These are phyloP conservation scores for Pleurotus sapidus DNA, from an alignment of 768 basidiomycete genomes.

Conservation along the genomic window DNA sequence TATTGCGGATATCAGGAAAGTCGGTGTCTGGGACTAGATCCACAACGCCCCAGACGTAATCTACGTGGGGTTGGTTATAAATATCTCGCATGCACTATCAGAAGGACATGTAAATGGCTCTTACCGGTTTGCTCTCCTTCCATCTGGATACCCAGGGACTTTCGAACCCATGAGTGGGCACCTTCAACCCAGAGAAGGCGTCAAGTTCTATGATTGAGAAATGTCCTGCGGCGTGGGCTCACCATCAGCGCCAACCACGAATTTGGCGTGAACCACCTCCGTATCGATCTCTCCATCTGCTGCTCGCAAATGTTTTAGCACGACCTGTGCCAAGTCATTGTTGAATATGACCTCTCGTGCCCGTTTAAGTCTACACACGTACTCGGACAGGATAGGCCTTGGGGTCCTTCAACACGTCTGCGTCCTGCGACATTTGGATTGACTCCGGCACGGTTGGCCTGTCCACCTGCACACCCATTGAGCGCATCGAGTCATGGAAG, in stretches of 20 bases:
- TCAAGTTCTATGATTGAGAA: not conserved
- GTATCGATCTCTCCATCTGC: constrained; percentile 30
- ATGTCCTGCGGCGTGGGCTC: constrained; percentile 6
- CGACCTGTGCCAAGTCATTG: constrained; percentile 30
- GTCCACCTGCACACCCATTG: constrained; percentile 44
- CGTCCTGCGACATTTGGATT: constrained; percentile 42
- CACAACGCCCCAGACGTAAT: constrained; percentile 82
- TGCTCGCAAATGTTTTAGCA: constrained; percentile 38
- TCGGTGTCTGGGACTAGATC: constrained; percentile 70
- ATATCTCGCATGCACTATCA: not conserved
- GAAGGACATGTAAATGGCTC: not conserved
- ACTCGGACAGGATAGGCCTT: constrained; percentile 35
- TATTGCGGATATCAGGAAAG: constrained; percentile 75
- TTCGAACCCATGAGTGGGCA: constrained; percentile 84
- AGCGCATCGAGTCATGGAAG: constrained; percentile 53
- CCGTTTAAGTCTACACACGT: constrained; percentile 11
- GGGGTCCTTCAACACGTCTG: constrained; percentile 38
- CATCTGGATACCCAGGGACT: constrained; percentile 61
- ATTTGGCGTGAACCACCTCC: constrained; percentile 69
- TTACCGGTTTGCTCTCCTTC: constrained; percentile 65
- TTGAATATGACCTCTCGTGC: not conserved
- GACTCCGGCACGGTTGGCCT: constrained; percentile 48
- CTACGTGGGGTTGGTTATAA: constrained; percentile 16
- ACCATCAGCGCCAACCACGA: constrained; percentile 77
- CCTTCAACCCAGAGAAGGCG: constrained; percentile 33